Evolutionary conservation across 1,284 basidiomycete genomes (phyloP), one percentile per base, ranked within the genome.

Genomic region (Volvariella volvacea): DNA sequence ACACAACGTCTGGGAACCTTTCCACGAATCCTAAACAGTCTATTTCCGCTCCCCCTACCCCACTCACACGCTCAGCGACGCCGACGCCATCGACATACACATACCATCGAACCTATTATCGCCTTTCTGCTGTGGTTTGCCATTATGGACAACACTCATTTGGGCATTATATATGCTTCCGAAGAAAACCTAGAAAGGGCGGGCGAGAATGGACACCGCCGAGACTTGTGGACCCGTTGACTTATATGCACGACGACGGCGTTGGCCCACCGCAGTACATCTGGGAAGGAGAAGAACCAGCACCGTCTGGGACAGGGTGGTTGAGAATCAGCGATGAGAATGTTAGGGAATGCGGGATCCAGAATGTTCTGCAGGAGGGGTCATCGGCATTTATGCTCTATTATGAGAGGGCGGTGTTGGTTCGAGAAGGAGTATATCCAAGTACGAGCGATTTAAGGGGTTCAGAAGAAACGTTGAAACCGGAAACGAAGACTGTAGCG

Each of bases 91-190:
- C 72, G 21, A 71, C 65, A 25, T 76, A 71, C 50, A 55, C 71
- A 3, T 59, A 67, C 12, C 68, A 71, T 22, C 70, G 80, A 38
- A 80, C 77, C 9, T 67, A 92, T 28, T 96, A 95, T 61, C 78
- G 88, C 30, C 76, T 96, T 21, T 65, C 81, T 2, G 80, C 88
- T 8, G 79, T 89, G 21, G 90, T 96, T 7, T 89, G 91, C 54
- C 92, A 96, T 64, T 92, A 84, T 59, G 92, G 92, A 15, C 79
- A 82, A 47, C 91, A 94, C 57, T 84, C 81, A 4, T 93, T 87
- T 56, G 92, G 93, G 1, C 93, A 96, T 61, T 96, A 93, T 58
- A 77, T 95, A 49, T 90, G 88, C 51, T 93, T 82, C 60, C 73
- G 92, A n/a, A 72, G 92, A 31, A 86, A 85, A 61, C 91, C 91